Evolutionary conservation across 176 grass and related monocot genomes (phyloP).

Genomic region (Echinochloa phyllopogon): DNA sequence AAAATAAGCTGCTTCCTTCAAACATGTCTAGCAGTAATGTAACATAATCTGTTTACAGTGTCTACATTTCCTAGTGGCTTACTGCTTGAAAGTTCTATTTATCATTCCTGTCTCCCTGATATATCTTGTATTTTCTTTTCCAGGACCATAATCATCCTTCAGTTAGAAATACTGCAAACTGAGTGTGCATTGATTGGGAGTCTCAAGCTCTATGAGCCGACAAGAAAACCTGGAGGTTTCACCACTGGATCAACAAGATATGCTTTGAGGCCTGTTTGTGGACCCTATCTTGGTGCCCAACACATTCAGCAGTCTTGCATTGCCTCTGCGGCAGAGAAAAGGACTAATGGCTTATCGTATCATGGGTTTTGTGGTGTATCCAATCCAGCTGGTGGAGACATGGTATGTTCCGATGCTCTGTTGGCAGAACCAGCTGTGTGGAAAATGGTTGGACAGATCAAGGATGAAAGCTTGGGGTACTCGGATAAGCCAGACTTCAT

Average conservation of each 20-base stretch:
- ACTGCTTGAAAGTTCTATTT: neutral
- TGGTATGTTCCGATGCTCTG: constrained; percentile 21
- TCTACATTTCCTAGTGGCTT: neutral
- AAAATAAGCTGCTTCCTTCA: neutral
- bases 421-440: constrained; percentile 46
- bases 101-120: neutral
- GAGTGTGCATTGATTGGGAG: constrained; percentile 52
- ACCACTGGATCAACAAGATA: neutral
- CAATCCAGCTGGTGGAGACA: constrained; percentile 3
- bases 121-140: constrained; percentile 2
- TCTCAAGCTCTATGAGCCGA: constrained; percentile 55
- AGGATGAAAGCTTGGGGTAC: constrained; percentile 67
- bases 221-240: neutral
- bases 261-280: constrained; percentile 26
- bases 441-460: constrained; percentile 72
- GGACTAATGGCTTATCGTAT: neutral
- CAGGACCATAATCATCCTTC: constrained; percentile 74
- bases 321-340: neutral
- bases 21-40: neutral
- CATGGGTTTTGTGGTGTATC: neutral
- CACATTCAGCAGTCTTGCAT: neutral
- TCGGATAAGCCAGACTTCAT: constrained; percentile 69
- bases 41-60: neutral
- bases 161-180: constrained; percentile 57
- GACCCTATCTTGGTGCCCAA: neutral